Percentiles rank a stretch among this genome's conserved stretches.
These are phyloP conservation scores for Ceratobasidium sp. DNA, from an alignment of 1,284 basidiomycete genomes.

Conservation along the genomic window DNA sequence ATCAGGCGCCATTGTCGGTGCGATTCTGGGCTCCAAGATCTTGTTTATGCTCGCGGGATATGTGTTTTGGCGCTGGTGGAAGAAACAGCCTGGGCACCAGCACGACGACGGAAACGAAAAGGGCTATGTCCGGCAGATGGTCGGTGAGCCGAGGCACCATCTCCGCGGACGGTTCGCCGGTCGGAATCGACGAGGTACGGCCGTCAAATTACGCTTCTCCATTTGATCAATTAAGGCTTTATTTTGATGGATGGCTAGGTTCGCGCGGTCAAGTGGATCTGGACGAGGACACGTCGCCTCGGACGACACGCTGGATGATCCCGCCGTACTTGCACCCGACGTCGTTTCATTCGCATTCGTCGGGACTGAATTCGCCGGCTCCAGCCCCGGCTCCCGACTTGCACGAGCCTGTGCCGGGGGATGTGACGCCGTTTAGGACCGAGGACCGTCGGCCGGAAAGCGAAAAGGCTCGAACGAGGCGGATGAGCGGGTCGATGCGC, in stretches of 20 bases:
- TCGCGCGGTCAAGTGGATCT: conserved; percentile 15
- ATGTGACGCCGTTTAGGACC: conserved; percentile 3
- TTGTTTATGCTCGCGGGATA: conserved; percentile 26
- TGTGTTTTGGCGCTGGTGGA: conserved; percentile 26
- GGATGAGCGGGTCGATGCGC: background rate
- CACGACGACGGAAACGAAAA: conserved; percentile 31
- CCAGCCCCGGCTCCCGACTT: background rate
- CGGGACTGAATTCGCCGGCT: background rate
- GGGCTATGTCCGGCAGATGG: conserved; percentile 9
- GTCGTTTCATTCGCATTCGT: conserved; percentile 21
- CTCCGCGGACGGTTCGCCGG: background rate
- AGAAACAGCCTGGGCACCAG: background rate
- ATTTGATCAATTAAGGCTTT: background rate
- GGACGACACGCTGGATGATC: conserved; percentile 30
- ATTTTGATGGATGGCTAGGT: background rate
- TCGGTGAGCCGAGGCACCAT: conserved; percentile 22
- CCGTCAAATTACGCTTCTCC: background rate
- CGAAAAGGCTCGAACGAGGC: conserved; percentile 13
- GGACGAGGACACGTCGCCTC: conserved; percentile 19
- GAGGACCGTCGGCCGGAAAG: background rate
- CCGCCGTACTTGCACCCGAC: conserved; percentile 29
- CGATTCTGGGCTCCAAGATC: conserved; percentile 33
- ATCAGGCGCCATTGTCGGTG: conserved; percentile 28
- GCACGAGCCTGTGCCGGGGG: background rate
- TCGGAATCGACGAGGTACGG: conserved; percentile 20